phyloP scores from a whole-genome alignment of 23 red algal species.

The Chondrus crispus region DNA sequence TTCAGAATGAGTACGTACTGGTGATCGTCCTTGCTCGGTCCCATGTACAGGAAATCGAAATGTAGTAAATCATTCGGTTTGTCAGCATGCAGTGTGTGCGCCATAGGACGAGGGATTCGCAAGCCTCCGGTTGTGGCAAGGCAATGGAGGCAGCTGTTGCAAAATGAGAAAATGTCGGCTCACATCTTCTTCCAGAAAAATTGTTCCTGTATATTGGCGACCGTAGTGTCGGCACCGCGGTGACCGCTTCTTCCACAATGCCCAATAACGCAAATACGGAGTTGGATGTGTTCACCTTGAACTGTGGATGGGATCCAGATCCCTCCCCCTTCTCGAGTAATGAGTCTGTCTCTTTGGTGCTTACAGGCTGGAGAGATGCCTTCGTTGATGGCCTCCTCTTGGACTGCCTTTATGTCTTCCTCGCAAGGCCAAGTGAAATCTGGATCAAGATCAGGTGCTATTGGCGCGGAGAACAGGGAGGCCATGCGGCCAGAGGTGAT shows the following conservation, averaged over 20 bases:
- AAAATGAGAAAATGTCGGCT: background rate
- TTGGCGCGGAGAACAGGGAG: too few species aligned
- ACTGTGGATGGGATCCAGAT: too few species aligned
- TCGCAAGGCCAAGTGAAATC: too few species aligned
- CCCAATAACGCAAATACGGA: background rate
- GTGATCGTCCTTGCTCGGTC: background rate
- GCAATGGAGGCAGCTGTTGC: background rate
- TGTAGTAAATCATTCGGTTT: background rate
- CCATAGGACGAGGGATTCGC: background rate
- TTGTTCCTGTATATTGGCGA: background rate
- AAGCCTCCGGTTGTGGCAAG: background rate
- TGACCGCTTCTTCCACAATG: background rate
- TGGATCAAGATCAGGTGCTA: too few species aligned
- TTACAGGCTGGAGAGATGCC: too few species aligned
- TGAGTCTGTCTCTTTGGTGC: too few species aligned
- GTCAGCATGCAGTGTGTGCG: background rate
- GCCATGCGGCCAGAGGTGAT: too few species aligned
- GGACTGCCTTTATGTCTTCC: too few species aligned
- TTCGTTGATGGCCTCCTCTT: too few species aligned
- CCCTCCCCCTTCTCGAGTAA: too few species aligned
- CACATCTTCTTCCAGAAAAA: background rate
- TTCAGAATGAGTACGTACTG: constrained; percentile 16
- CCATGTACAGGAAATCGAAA: constrained; percentile 21
- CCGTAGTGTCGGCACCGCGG: background rate
- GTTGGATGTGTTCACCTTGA: background rate